Base-by-base conservation (phyloP, 2,329 filamentous ascomycete genomes). In the Periconia sp. region DNA sequence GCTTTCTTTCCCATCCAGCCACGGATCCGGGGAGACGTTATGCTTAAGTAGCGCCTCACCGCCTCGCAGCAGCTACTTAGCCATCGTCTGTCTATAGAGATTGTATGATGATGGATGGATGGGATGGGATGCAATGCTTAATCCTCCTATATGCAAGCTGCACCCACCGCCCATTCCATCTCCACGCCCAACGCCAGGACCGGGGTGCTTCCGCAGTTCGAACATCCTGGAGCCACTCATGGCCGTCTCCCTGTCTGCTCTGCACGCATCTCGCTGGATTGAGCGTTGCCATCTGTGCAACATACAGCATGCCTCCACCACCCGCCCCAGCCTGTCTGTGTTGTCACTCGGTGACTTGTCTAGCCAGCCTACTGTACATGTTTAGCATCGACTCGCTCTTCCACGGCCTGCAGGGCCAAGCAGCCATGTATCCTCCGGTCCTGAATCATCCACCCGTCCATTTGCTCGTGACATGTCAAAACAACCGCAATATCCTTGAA, bases 141-240 rank as follows among this genome's bases (percentile, higher is more conserved):
- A 55, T 55, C 45, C 53, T 49, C 47, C 52, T 17, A 7, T 27
- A 45, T 49, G 51, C 51, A 53, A 30, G 45, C 52, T 20, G 46
- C 46, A 44, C 49, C 17, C 23, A 46, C 46, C 14, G 40, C 43
- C 43, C 5, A 31, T 23, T 23, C 19, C 33, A 37, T 37, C 7
- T 31, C 43, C 30, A 45, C 43, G 43, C n/a, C 43, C 47, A 44
- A 43, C 23, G 53, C 53, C 46, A 51, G 49, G 47, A 41, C 53
- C 48, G 45, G 45, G 53, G 41, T 44, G 43, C 35, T 33, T 43
- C 45, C 19, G 23, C 47, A 20, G 15, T 9, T n/a, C 17, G 3
- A 27, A 19, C 15, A 15, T 17, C 47, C 47, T 19, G 20, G 35
- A 27, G 46, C 53, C 53, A 47, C 49, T 45, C 53, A 37, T 44